Evolutionary conservation across 1,284 basidiomycete species (phyloP).

Genomic region (Boletus holoroseus): DNA sequence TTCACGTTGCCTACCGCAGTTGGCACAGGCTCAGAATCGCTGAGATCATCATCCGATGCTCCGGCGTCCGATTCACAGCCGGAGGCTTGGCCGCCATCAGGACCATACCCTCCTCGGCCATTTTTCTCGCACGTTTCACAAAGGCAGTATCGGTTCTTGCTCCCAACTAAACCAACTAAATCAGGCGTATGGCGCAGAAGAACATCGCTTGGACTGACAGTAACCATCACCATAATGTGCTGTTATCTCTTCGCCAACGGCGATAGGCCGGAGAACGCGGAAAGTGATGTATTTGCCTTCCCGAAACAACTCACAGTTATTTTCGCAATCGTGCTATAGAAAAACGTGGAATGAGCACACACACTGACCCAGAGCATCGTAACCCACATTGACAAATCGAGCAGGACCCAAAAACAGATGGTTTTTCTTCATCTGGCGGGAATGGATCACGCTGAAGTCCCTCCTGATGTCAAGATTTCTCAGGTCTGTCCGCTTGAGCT

Average conservation of each 20-base stretch:
- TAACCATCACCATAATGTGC: slow-evolving; percentile 82
- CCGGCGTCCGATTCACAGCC: slow-evolving; percentile 43
- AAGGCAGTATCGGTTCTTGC: slow-evolving; percentile 80
- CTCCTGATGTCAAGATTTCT: slow-evolving; percentile 69
- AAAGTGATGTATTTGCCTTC: slow-evolving; percentile 87
- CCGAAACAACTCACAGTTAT: slow-evolving; percentile 84
- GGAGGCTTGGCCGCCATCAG: slow-evolving; percentile 48
- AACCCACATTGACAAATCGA: slow-evolving; percentile 86
- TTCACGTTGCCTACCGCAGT: slow-evolving; percentile 49
- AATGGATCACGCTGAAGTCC: slow-evolving; percentile 90
- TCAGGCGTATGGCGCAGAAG: slow-evolving; percentile 15
- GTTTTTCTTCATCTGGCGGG: slow-evolving; percentile 85
- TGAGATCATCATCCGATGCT: slow-evolving; percentile 41
- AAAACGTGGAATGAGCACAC: slow-evolving; percentile 15
- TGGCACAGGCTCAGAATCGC: slow-evolving; percentile 35
- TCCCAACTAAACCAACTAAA: slow-evolving; percentile 58
- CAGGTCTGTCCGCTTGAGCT: slow-evolving; percentile 68
- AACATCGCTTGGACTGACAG: slow-evolving; percentile 48
- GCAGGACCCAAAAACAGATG: slow-evolving; percentile 90
- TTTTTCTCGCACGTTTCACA: slow-evolving; percentile 85
- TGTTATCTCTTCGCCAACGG: slow-evolving; percentile 80
- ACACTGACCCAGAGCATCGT: slow-evolving; percentile 15
- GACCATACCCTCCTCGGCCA: slow-evolving; percentile 69
- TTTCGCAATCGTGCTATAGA: slow-evolving; percentile 81
- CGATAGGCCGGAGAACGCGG: slow-evolving; percentile 75